phyloP scores from a whole-genome alignment of 1,284 basidiomycete genomes.

The Kalmanozyma brasiliensis region DNA sequence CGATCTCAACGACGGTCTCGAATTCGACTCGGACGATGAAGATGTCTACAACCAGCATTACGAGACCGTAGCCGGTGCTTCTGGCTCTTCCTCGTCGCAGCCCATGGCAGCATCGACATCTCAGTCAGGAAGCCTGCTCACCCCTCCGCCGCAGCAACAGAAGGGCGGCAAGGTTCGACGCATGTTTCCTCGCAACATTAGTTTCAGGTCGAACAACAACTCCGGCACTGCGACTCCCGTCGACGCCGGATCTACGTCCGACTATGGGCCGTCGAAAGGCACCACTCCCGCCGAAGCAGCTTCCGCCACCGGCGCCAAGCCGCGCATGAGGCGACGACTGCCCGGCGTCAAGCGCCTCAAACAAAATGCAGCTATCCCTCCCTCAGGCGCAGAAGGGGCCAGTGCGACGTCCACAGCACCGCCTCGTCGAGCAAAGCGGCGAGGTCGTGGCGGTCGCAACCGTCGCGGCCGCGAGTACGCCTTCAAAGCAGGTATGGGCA shows the following conservation, averaged over 20 bases:
- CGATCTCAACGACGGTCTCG: constrained; percentile 22
- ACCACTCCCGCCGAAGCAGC: constrained; percentile 17
- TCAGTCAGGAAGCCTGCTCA: constrained; percentile 9
- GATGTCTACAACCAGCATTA: constrained; percentile 44
- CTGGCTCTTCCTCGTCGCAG: constrained; percentile 1
- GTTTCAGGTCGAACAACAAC: constrained; percentile 16
- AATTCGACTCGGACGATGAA: constrained; percentile 35
- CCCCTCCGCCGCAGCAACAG: constrained; percentile 22
- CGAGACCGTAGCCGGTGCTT: constrained; percentile 27
- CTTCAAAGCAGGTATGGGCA: constrained; percentile 73
- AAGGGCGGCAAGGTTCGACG: constrained; percentile 26
- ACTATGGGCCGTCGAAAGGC: constrained; percentile 19
- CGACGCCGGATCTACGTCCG: constrained; percentile 18
- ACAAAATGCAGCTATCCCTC: constrained; percentile 2
- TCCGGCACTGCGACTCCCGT: constrained; percentile 32
- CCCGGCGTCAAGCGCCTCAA: constrained; percentile 35
- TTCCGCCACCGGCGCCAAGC: constrained; percentile 8
- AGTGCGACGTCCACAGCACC: neutral
- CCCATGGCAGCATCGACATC: constrained; percentile 1
- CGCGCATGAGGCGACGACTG: constrained; percentile 24
- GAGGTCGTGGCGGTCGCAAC: constrained; percentile 3
- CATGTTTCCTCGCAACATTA: constrained; percentile 37
- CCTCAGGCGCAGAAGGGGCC: constrained; percentile 7
- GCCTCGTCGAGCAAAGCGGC: constrained; percentile 10
- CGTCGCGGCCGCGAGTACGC: constrained; percentile 70